A percentile compares a stretch with the other conserved stretches of the same genome.
phyloP scores from a whole-genome alignment of 1,139 yeast genomes.

The Debaryomyces psychrophilus region DNA sequence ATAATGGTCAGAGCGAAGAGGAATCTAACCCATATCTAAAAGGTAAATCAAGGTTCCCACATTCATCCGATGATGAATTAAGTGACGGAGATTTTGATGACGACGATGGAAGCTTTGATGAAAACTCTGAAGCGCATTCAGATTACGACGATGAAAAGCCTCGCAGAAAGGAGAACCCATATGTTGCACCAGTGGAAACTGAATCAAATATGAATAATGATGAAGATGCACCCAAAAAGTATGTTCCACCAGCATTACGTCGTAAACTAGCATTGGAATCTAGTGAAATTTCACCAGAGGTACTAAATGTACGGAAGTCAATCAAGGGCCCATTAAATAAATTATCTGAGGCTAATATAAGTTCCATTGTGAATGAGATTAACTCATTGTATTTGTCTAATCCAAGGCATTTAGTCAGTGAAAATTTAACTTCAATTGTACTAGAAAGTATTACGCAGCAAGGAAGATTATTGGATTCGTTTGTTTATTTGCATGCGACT shows the following conservation, averaged over 20 bases:
- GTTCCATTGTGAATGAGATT: conserved; percentile 69
- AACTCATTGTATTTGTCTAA: conserved; percentile 62
- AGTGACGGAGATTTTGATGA: conserved; percentile 37
- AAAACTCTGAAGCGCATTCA: conserved; percentile 45
- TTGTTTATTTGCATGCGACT: conserved; percentile 79
- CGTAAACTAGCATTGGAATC: conserved; percentile 49
- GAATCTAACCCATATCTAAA: conserved; percentile 8
- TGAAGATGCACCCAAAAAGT: conserved; percentile 38
- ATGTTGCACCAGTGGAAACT: conserved; percentile 66
- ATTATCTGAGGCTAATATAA: conserved; percentile 81
- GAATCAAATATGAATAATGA: conserved; percentile 11
- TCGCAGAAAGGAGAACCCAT: conserved; percentile 72
- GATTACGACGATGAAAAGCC: conserved; percentile 39
- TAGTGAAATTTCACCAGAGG: conserved; percentile 48
- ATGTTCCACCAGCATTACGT: conserved; percentile 86
- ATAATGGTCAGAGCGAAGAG: conserved; percentile 17
- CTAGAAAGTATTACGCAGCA: conserved; percentile 70
- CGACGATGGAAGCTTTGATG: conserved; percentile 22
- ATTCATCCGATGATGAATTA: conserved; percentile 46
- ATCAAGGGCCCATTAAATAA: conserved; percentile 84
- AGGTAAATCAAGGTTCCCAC: conserved; percentile 30
- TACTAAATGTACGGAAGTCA: conserved; percentile 54
- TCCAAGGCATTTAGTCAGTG: conserved; percentile 79
- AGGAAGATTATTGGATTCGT: conserved; percentile 70
- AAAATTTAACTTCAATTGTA: conserved; percentile 62